Evolutionary conservation across 768 basidiomycete species (phyloP).

Genomic region (Lactifluus hygrophoroides): DNA sequence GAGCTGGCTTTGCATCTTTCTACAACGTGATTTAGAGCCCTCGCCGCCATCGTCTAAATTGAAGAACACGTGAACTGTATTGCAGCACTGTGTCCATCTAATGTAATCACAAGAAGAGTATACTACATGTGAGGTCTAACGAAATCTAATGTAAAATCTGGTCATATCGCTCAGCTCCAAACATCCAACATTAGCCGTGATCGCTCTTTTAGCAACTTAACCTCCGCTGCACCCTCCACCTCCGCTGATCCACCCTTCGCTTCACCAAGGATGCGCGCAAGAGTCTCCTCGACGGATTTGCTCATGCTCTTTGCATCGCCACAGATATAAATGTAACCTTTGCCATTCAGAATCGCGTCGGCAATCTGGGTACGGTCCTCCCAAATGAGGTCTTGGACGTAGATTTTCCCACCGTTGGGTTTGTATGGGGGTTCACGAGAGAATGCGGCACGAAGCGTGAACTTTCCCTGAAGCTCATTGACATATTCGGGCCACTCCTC

Average conservation of each 20-base stretch:
- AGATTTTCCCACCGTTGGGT: slow-evolving; percentile 90
- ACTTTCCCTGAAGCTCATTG: slow-evolving; percentile 85
- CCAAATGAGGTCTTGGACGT: slow-evolving; percentile 97
- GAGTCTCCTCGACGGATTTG: slow-evolving; percentile 86
- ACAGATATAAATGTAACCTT: slow-evolving; percentile 97
- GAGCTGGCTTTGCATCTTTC: neutral
- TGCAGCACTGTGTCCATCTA: too few relatives aligned
- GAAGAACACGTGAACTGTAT: too few relatives aligned
- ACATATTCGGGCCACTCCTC: slow-evolving; percentile 91
- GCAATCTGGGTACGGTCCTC: slow-evolving; percentile 76
- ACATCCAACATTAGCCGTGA: slow-evolving; percentile 82
- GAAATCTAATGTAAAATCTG: neutral
- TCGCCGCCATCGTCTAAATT: too few relatives aligned
- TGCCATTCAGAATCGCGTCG: slow-evolving; percentile 84
- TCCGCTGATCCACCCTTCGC: slow-evolving; percentile 87
- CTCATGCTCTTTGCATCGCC: slow-evolving; percentile 97
- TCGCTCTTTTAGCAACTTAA: slow-evolving; percentile 93
- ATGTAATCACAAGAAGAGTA: neutral
- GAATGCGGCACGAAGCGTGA: slow-evolving; percentile 82
- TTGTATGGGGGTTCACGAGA: slow-evolving; percentile 83
- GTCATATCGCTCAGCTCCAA: slow-evolving; percentile 52
- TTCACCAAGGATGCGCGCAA: slow-evolving; percentile 79
- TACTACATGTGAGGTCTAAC: slow-evolving; percentile 11
- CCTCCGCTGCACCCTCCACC: slow-evolving; percentile 83
- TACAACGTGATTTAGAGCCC: too few relatives aligned